Evolutionary conservation across 208 protist genomes (phyloP).

Genomic region (Leishmania tarentolae): DNA sequence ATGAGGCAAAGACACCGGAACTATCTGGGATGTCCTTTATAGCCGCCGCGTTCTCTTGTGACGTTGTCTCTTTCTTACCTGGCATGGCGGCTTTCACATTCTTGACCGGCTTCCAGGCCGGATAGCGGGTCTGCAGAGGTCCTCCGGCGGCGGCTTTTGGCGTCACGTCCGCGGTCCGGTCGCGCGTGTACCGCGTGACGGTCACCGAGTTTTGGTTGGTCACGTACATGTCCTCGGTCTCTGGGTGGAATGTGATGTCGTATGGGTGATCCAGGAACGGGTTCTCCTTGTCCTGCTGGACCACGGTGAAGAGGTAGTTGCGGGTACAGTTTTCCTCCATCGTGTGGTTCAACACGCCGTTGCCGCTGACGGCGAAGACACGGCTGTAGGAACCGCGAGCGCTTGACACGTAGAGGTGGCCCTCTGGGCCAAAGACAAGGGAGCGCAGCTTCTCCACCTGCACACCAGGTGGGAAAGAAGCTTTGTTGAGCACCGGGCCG

Average conservation of each 20-base stretch:
- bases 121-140: neutral
- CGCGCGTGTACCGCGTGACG: constrained; percentile 66
- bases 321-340: constrained; percentile 72
- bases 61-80: constrained; percentile 6
- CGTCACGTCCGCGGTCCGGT: constrained; percentile 11
- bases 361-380: constrained; percentile 88
- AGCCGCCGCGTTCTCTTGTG: constrained; percentile 6
- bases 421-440: constrained; percentile 81
- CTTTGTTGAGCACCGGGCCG: constrained; percentile 71
- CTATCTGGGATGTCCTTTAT: constrained; percentile 37
- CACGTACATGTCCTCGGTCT: constrained; percentile 72
- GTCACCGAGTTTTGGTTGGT: constrained; percentile 89
- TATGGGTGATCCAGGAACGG: constrained; percentile 90
- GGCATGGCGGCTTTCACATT: constrained; percentile 50
- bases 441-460: constrained; percentile 81
- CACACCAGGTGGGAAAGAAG: constrained; percentile 65
- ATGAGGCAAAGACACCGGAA: constrained; percentile 76
- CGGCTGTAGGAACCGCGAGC: constrained; percentile 81
- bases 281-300: constrained; percentile 52
- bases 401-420: constrained; percentile 85
- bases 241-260: constrained; percentile 80
- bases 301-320: constrained; percentile 84
- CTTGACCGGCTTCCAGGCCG: constrained; percentile 43
- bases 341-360: constrained; percentile 84
- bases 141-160: constrained; percentile 1